Base-by-base conservation (phyloP, 2,329 filamentous ascomycete species). In the Podosphaera fusca region DNA sequence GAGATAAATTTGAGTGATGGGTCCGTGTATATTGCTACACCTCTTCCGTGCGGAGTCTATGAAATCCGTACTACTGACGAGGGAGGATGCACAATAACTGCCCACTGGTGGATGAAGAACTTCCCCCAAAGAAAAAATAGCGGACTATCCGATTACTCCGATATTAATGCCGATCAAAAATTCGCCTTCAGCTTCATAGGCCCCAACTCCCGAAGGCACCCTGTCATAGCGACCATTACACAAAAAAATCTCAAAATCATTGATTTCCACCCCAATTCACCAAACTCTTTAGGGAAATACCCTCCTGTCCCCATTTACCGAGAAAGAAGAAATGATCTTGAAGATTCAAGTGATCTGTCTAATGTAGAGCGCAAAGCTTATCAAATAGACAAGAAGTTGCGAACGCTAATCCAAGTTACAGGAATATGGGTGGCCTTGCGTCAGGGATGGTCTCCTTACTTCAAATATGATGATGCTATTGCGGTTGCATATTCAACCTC, bases 141-240 rank as follows among this genome's bases (percentile, higher is more conserved):
- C 10, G 62, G 65, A 45, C 40, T 57, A 8, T 58, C 61, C 55
- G 64, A 68, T 33, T 64, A 62, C 51, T 21, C 64, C 60, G 51
- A 62, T 66, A 34, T 58, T 63, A 55, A 61, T 62, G 52, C 61
- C 46, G 76, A 78, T 52, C 71, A 69, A 58, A 80, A 79, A 65
- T 89, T 82, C 71, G 86, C 80, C 7, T 90, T 90, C 66, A 87
- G 83, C 70, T 79, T 87, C 60, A 81, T 90, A 63, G 79, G 84
- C 62, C 78, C 84, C 0, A 75, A 76, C 52, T 78, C 77, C 7
- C 74, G 83, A 38, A 78, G 82, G 10, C 85, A 90, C 65, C 85
- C 86, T 3, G 78, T 89, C 64, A 76, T 89, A 69, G 85, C 83
- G 0, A 79, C 75, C 1, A 72, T 90, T 50, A 81, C 77, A 2